Conservation (phyloP, 148 eudicot genomes). For the Amaranthus hypochondriacus region DNA sequence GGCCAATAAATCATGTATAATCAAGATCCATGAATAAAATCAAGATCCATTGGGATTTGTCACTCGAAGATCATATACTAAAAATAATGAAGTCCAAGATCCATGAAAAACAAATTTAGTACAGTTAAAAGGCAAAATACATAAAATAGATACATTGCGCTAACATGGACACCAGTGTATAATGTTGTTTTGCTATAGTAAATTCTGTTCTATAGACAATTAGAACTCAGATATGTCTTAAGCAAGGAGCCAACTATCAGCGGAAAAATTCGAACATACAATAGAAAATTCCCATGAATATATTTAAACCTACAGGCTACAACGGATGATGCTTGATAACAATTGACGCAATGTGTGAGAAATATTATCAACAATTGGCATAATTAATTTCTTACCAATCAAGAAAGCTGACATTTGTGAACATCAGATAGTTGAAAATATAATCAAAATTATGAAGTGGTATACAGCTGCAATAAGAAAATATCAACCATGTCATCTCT, state of each 20-base stretch:
- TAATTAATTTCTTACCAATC: constrained; percentile 43
- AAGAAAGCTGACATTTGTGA: constrained; percentile 58
- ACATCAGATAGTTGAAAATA: constrained; percentile 53
- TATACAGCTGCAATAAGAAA: constrained; percentile 43
- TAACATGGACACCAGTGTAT: not conserved
- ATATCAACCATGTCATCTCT: constrained; percentile 9
- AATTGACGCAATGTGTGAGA: not conserved
- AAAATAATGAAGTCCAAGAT: too few species aligned
- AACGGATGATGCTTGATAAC: not conserved
- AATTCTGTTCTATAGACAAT: not conserved
- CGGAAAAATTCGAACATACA: not conserved
- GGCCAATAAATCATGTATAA: not conserved
- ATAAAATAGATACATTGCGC: not conserved
- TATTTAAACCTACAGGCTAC: not conserved
- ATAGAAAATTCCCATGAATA: not conserved
- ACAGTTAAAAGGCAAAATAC: not conserved
- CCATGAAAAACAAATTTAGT: not conserved
- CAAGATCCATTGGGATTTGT: not conserved
- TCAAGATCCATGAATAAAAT: not conserved
- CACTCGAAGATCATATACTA: too few species aligned
- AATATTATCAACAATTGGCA: not conserved
- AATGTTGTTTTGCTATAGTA: not conserved
- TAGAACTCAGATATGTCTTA: not conserved
- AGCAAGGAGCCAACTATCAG: not conserved
- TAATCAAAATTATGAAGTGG: constrained; percentile 65